Evolutionary conservation across 371 early-diverging fungal species (phyloP), one percentile per base, ranked within the genome.

Genomic region (Mucor indicus): DNA sequence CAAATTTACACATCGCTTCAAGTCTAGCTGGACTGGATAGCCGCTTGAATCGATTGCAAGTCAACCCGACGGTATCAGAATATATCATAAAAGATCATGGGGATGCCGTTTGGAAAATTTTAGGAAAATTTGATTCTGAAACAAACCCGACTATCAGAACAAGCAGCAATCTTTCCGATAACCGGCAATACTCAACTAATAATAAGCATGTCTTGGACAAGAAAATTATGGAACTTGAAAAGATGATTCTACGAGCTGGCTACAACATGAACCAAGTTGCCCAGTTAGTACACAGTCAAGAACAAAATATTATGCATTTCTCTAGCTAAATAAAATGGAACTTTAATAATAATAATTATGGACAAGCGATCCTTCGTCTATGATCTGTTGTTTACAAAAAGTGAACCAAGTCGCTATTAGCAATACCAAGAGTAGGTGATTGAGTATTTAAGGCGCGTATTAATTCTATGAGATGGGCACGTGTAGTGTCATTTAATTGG

Each of bases 401-500:
- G 20, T 43, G 53, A 21, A 50, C 53, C 20, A 62, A 53, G 10
- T 62, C 62, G 35, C 57, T 57, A 12, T 38, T 25, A 37, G 47
- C 37, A 38, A 62, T 57, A 35, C 49, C 49, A 17, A 62, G 45
- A 22, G 38, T 13, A 24, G 62, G 57, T 8, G 39, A 65, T 68
- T 79, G 80, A 43, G 69, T 44, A 55, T 70, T 58, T 15, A 80
- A 53, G 2, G 71, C 75, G 39, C 71, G 75, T 43, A 81, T 49
- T 38, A 85, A 56, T 47, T 82, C 81, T 43, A 81, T 66, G 54
- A 85, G 63, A 53, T 81, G 73, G 15, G 61, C 50, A 23, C 80
- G 77, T 15, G 80, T 82, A 20, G 49, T 48, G 8, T 75, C 69
- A 36, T 66, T 79, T 45, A 85, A 58, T 62, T 85, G 84, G 8